A percentile compares a stretch with the other conserved stretches of the same genome.
These are phyloP conservation scores for Incumbomyces lentus DNA, from an alignment of 2,329 filamentous ascomycete genomes.

Conservation along the genomic window DNA sequence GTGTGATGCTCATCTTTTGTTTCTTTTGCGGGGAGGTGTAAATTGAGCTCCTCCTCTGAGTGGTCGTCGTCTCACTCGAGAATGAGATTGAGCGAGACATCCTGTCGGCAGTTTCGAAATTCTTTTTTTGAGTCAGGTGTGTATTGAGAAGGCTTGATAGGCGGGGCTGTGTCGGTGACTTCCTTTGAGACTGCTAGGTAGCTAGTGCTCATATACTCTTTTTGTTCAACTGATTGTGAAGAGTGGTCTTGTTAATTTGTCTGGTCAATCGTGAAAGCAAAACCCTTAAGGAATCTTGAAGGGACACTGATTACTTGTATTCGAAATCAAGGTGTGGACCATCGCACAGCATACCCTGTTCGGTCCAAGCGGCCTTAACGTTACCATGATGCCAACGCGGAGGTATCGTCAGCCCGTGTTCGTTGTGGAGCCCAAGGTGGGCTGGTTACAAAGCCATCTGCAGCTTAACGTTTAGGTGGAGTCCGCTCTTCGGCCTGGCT, in stretches of 20 bases:
- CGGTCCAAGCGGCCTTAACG: neutral
- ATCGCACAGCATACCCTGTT: neutral
- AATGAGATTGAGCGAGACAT: conserved; percentile 23
- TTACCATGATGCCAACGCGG: neutral
- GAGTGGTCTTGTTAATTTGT: neutral
- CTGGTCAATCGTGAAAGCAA: neutral
- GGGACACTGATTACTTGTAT: too few species aligned
- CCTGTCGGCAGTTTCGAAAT: conserved; percentile 11
- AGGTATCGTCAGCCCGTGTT: neutral
- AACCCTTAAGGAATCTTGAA: too few species aligned
- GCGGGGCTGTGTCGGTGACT: neutral
- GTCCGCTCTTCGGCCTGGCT: neutral
- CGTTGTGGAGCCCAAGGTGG: neutral
- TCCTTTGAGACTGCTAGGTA: neutral
- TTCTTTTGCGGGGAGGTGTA: conserved; percentile 29
- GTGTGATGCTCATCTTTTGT: conserved; percentile 89
- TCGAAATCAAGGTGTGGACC: neutral
- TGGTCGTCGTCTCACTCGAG: conserved; percentile 13
- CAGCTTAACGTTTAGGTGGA: neutral
- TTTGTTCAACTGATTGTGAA: neutral
- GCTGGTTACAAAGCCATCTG: neutral
- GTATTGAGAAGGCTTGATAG: neutral
- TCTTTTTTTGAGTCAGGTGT: conserved; percentile 12
- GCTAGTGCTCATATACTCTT: neutral
- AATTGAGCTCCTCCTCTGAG: conserved; percentile 16